These are phyloP conservation scores for Chrysoporthe deuterocubensis DNA, from an alignment of 2,329 filamentous ascomycete genomes.

Conservation along the genomic window DNA sequence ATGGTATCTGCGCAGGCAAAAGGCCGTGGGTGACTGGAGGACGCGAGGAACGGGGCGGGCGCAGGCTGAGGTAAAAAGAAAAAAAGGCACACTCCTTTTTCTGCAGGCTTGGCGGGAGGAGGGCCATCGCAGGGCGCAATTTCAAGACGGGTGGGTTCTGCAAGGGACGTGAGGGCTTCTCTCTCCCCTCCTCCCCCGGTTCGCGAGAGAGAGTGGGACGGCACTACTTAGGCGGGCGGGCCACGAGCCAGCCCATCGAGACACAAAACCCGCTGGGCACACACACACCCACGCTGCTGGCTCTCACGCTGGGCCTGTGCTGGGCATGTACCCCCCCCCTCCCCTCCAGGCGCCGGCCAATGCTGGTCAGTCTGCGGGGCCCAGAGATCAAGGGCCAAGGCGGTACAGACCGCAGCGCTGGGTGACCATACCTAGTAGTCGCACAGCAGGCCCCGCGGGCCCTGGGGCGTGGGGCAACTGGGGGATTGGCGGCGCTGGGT, in stretches of 20 bases:
- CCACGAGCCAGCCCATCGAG: too few species aligned
- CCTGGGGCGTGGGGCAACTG: too few species aligned
- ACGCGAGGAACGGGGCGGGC: constrained; percentile 9
- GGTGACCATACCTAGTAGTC: too few species aligned
- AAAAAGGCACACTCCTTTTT: constrained; percentile 17
- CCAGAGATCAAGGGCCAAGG: constrained; percentile 7
- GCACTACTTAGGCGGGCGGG: not conserved
- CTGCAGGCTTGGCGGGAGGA: not conserved
- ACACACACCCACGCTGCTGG: too few species aligned
- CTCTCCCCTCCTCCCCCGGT: too few species aligned
- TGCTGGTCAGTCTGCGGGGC: constrained; percentile 1
- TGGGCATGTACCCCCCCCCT: too few species aligned
- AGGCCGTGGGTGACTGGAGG: not conserved
- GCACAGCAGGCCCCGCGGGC: too few species aligned
- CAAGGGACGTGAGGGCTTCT: constrained; percentile 17
- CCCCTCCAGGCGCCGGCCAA: not conserved
- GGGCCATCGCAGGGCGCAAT: constrained; percentile 20
- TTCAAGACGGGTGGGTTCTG: constrained; percentile 25
- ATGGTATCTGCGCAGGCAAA: constrained; percentile 3
- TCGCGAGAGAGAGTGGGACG: constrained; percentile 1
- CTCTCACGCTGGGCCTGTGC: not conserved
- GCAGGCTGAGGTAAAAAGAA: constrained; percentile 2
- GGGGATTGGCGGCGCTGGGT: too few species aligned
- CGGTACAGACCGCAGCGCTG: not conserved
- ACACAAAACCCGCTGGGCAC: too few species aligned